Evolutionary conservation across 2,329 filamentous ascomycete species (phyloP), one percentile per base, ranked within the genome.

Genomic region (Ophiobolus disseminans): DNA sequence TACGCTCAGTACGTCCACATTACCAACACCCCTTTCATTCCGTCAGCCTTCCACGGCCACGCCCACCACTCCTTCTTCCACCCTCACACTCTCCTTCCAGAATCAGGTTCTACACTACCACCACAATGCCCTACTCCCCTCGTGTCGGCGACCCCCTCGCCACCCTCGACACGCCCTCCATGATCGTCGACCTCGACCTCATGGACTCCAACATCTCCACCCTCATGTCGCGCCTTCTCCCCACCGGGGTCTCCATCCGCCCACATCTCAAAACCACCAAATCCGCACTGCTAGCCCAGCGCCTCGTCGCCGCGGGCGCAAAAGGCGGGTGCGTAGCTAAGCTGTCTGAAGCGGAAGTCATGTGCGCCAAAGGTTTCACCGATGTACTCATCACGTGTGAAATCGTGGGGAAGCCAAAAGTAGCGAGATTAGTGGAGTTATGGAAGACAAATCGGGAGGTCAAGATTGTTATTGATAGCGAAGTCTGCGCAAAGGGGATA

Each of bases 201-300:
- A 80, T 82, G 77, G 78, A 82, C 48, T 54, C 66, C 54, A 82
- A 82, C 62, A 78, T 82, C 53, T 52, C 68, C 9, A 79, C 76
- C 25, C 72, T 82, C 9, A 75, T 81, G 63, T 58, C 61, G 10
- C 69, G 65, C 6, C 75, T 82, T 0, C 68, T 79, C 0, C 78
- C 79, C 5, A 78, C 76, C 0, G 77, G 77, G 0, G 57, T 76
- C 17, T 63, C 68, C 44, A 77, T 81, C 51, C 75, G 80, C 2
- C 80, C 80, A 0, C 80, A 82, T 45, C 72, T 80, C n/a, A 82
- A 82, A 57, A 82, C 80, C 4, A 81, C 78, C 40, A 82, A 82
- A 58, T 78, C 76, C 31, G 75, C 73, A 17, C 62, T 73, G 14
- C 67, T 82, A 0, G 80, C 79, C 3, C 54, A 62, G 10, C 76